These are phyloP conservation scores for Amanita rubescens DNA, from an alignment of 768 basidiomycete genomes.

Conservation along the genomic window DNA sequence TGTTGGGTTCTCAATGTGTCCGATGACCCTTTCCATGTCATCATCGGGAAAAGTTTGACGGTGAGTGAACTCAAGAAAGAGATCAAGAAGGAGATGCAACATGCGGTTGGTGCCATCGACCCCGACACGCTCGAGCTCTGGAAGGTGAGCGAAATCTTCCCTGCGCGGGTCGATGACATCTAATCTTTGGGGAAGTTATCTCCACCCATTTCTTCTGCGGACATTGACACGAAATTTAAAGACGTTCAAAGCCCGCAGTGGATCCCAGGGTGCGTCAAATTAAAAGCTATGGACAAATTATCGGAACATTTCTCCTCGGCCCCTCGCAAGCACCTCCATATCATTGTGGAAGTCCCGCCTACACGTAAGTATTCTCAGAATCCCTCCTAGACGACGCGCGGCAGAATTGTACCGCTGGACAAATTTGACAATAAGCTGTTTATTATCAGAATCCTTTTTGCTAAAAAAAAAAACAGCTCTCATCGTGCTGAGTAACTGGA, in stretches of 20 bases:
- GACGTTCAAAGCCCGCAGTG: conserved; percentile 7
- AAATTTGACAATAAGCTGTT: no score
- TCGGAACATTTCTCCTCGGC: conserved; percentile 9
- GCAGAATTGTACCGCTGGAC: no score
- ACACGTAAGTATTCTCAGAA: conserved; percentile 4
- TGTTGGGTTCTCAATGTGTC: conserved; percentile 12
- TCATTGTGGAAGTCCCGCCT: conserved; percentile 11
- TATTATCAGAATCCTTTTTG: no score
- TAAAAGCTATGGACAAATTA: conserved; percentile 7
- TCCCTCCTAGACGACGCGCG: no score
- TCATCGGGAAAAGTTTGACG: conserved; percentile 9
- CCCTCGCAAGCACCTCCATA: conserved; percentile 10
- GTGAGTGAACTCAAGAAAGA: conserved; percentile 9
- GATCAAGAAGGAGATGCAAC: conserved; percentile 11
- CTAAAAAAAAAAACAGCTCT: no score
- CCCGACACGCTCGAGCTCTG: conserved; percentile 9
- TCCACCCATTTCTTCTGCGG: conserved; percentile 10
- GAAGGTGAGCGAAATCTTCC: conserved; percentile 12
- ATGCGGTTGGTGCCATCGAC: conserved; percentile 7
- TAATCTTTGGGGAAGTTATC: conserved; percentile 12
- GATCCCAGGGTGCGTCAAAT: conserved; percentile 6
- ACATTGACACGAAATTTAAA: conserved; percentile 4
- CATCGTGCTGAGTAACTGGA: no score
- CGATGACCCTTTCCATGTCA: conserved; percentile 9
- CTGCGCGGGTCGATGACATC: conserved; percentile 4